A percentile compares a stretch with the other conserved stretches of the same genome.
These are phyloP conservation scores for Xylaria curta DNA, from an alignment of 495 filamentous ascomycete species.

Conservation along the genomic window DNA sequence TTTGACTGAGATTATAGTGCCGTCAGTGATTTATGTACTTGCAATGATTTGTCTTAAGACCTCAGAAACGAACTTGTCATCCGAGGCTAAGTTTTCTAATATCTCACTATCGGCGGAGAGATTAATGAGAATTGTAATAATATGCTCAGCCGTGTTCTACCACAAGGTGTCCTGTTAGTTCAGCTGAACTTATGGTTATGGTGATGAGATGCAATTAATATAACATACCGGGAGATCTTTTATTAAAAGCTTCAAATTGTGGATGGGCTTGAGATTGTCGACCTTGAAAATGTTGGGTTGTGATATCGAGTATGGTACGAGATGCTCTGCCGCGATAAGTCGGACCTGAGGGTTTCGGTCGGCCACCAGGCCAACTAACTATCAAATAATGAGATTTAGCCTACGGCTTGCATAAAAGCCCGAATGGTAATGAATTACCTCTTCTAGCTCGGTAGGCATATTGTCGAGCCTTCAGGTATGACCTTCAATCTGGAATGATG, in stretches of 20 bases:
- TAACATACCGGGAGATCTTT: constrained; percentile 75
- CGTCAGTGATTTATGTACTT: constrained; percentile 50
- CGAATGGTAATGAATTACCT: constrained; percentile 55
- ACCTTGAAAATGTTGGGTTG: constrained; percentile 85
- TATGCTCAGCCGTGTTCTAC: constrained; percentile 88
- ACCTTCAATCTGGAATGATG: not conserved
- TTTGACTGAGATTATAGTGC: not conserved
- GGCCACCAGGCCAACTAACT: constrained; percentile 92
- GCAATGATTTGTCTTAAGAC: constrained; percentile 76
- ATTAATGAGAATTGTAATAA: constrained; percentile 92
- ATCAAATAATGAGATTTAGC: constrained; percentile 16
- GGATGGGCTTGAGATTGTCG: constrained; percentile 76
- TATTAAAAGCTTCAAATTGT: constrained; percentile 87
- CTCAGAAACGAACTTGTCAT: constrained; percentile 81
- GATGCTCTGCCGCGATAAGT: constrained; percentile 75
- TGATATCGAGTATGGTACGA: constrained; percentile 80
- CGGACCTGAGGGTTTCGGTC: constrained; percentile 87
- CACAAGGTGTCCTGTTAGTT: not conserved
- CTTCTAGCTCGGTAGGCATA: constrained; percentile 86
- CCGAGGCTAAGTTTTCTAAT: constrained; percentile 71
- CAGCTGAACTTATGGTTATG: not conserved
- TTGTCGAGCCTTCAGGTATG: constrained; percentile 17
- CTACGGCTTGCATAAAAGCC: not conserved
- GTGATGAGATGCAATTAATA: not conserved
- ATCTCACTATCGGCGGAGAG: constrained; percentile 80